A percentile compares a stretch with the other conserved stretches of the same genome.
phyloP scores from a whole-genome alignment of 352 stramenopile genomes.

The Thraustochytrium sp. region DNA sequence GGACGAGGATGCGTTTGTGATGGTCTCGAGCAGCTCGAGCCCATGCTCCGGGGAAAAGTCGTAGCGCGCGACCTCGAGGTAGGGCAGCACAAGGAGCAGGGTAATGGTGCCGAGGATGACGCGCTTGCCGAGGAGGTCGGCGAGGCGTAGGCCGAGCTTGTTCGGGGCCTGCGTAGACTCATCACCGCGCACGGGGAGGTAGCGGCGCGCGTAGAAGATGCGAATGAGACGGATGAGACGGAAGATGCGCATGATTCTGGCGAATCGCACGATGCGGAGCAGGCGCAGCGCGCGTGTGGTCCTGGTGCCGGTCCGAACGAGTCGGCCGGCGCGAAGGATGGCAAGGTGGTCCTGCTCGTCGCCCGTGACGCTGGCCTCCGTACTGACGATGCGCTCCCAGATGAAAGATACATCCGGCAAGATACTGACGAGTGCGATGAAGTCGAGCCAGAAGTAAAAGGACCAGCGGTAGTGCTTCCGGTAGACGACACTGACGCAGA shows the following conservation, averaged over 20 bases:
- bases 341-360: slow-evolving; percentile 59
- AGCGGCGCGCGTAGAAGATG: neutral
- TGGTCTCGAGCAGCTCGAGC: neutral
- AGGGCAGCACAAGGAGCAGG: slow-evolving; percentile 16
- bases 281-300: slow-evolving; percentile 30
- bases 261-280: slow-evolving; percentile 25
- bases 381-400: slow-evolving; percentile 66
- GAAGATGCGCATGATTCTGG: slow-evolving; percentile 66
- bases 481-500: slow-evolving; percentile 57
- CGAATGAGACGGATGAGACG: slow-evolving; percentile 70
- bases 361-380: too few species aligned
- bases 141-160: slow-evolving; percentile 36
- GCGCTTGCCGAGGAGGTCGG: slow-evolving; percentile 37
- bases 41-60: slow-evolving; percentile 17
- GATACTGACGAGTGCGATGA: slow-evolving; percentile 72
- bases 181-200: neutral
- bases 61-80: slow-evolving; percentile 15
- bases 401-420: slow-evolving; percentile 73
- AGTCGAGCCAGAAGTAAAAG: slow-evolving; percentile 76
- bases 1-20: too few species aligned
- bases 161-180: neutral
- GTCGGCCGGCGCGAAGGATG: slow-evolving; percentile 63
- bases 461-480: slow-evolving; percentile 69
- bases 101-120: slow-evolving; percentile 16
- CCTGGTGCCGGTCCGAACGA: slow-evolving; percentile 64